Percentiles rank a stretch among this genome's conserved stretches.
These are phyloP conservation scores for Colletotrichum tamarilloi DNA, from an alignment of 2,329 filamentous ascomycete genomes.

Conservation along the genomic window DNA sequence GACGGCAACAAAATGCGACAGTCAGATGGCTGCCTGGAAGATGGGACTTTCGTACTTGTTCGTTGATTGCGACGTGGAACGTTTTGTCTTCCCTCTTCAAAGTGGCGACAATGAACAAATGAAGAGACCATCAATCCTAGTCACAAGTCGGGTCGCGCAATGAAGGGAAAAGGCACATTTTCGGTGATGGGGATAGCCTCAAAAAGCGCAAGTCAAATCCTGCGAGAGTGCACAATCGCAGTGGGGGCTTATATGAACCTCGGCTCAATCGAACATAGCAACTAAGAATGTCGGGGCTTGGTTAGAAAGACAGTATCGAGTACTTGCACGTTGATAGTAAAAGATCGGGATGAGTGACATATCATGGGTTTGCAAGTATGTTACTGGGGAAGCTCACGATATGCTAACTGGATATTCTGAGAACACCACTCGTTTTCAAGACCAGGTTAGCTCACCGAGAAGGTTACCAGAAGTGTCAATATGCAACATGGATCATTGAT, in stretches of 20 bases:
- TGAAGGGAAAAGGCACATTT: background rate
- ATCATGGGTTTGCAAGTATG: background rate
- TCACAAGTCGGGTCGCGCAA: background rate
- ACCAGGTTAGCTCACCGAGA: background rate
- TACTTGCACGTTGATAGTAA: background rate
- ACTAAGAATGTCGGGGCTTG: background rate
- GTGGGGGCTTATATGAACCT: background rate
- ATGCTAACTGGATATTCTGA: background rate
- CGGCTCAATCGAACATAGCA: background rate
- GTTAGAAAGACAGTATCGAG: background rate
- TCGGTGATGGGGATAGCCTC: background rate
- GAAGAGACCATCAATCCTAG: background rate
- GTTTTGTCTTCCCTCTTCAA: background rate
- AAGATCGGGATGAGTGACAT: background rate
- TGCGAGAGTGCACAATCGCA: background rate
- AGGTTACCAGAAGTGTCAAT: background rate
- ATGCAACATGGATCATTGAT: background rate
- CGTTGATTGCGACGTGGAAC: background rate
- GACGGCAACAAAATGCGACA: background rate
- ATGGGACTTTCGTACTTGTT: background rate
- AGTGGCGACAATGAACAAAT: background rate
- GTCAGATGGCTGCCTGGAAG: background rate
- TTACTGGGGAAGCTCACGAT: too few species aligned
- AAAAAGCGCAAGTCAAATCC: background rate
- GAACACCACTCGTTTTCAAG: background rate